These are phyloP conservation scores for Cucumis melo DNA, from an alignment of 306 rosid genomes.

Conservation along the genomic window DNA sequence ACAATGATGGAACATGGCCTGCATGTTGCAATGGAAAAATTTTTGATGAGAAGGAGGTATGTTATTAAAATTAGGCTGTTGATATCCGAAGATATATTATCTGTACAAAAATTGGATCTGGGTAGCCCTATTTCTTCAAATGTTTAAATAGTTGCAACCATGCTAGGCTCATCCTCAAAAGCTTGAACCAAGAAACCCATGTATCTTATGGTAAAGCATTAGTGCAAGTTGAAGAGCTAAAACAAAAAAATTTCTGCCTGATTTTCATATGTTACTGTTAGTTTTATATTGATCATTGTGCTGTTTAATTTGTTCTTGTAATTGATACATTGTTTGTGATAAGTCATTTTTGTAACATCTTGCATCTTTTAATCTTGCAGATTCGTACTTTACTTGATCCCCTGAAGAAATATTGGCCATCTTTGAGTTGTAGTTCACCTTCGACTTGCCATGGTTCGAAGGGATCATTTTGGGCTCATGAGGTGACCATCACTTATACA, in stretches of 20 bases:
- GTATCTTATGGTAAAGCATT: not conserved
- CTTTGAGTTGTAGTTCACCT: constrained; percentile 63
- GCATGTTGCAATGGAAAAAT: constrained; percentile 48
- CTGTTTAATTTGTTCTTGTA: not conserved
- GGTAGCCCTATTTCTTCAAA: not conserved
- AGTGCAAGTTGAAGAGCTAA: not conserved
- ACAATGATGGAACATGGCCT: constrained; percentile 96
- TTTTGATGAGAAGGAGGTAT: constrained; percentile 68
- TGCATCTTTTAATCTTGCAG: constrained; percentile 30
- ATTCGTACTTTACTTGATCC: constrained; percentile 45
- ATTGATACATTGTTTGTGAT: not conserved
- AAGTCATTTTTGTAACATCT: not conserved
- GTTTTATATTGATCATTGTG: not conserved
- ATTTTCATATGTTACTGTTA: not conserved
- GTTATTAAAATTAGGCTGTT: not conserved
- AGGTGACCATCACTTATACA: constrained; percentile 43
- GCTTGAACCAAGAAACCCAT: not conserved
- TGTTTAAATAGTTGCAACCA: not conserved
- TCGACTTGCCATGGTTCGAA: constrained; percentile 53
- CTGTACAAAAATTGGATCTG: not conserved
- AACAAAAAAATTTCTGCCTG: not conserved
- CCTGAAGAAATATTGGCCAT: constrained; percentile 72
- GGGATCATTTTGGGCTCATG: constrained; percentile 96
- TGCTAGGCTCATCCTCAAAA: not conserved
- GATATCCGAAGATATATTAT: not conserved